These are phyloP conservation scores for Meyerozyma smithsonii DNA, from an alignment of 1,139 yeast genomes.

Conservation along the genomic window DNA sequence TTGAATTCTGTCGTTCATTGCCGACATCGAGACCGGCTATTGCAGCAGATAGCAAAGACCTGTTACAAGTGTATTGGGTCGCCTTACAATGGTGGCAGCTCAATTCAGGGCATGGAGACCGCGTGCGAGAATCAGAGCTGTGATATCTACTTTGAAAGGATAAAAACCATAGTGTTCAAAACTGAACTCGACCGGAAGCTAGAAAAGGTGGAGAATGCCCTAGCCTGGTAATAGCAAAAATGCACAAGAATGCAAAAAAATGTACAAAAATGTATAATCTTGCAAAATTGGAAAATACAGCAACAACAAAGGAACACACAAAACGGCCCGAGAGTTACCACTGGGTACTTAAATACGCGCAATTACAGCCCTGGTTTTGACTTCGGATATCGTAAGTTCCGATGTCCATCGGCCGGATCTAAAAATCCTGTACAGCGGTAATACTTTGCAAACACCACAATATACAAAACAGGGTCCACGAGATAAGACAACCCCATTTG, in stretches of 20 bases:
- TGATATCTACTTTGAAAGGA: background rate
- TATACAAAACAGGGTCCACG: no score
- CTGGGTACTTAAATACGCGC: no score
- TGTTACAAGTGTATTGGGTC: background rate
- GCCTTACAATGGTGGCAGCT: background rate
- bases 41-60: background rate
- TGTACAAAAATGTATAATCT: background rate
- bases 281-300: background rate
- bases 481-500: no score
- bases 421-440: no score
- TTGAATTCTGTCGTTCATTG: conserved; percentile 15
- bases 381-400: no score
- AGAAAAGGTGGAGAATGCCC: background rate
- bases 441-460: no score
- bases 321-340: no score
- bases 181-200: background rate
- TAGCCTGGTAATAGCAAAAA: background rate
- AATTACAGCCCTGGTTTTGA: no score
- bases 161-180: background rate
- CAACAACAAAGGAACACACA: background rate
- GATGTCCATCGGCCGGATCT: no score
- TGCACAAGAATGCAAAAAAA: background rate
- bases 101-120: background rate
- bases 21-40: conserved; percentile 10
- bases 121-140: background rate